Conservation (phyloP, 345 rosid species). For the Nasturtium officinale region DNA sequence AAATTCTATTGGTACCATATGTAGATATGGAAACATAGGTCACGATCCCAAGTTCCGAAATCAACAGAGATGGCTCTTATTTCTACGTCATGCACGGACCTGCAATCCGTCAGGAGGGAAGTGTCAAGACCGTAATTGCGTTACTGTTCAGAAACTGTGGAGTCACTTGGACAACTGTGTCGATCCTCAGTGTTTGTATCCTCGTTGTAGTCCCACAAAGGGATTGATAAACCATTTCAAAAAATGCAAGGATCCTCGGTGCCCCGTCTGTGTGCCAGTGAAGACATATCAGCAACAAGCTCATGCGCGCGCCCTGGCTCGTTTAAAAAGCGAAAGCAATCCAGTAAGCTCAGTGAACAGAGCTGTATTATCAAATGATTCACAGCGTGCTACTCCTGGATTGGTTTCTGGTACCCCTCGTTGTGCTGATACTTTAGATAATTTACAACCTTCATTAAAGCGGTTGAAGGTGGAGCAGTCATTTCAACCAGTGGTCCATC, state of each 20-base stretch:
- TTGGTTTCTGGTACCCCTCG: slow-evolving; percentile 48
- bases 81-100: slow-evolving; percentile 80
- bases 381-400: slow-evolving; percentile 50
- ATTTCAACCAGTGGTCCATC: slow-evolving; percentile 49
- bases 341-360: slow-evolving; percentile 46
- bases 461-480: slow-evolving; percentile 82
- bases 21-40: slow-evolving; percentile 55
- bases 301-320: slow-evolving; percentile 52
- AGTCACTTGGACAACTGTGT: slow-evolving; percentile 79
- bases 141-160: slow-evolving; percentile 63
- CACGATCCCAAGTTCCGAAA: slow-evolving; percentile 61
- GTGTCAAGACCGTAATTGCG: slow-evolving; percentile 69
- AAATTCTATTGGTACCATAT: slow-evolving; percentile 48
- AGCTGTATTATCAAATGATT: slow-evolving; percentile 52
- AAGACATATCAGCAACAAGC: slow-evolving; percentile 58
- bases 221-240: slow-evolving; percentile 64
- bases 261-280: slow-evolving; percentile 93
- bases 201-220: slow-evolving; percentile 79
- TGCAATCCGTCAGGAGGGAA: slow-evolving; percentile 85
- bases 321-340: slow-evolving; percentile 46
- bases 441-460: slow-evolving; percentile 68
- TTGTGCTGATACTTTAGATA: slow-evolving; percentile 55
- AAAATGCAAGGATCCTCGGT: slow-evolving; percentile 61
- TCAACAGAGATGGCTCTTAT: slow-evolving; percentile 88
- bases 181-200: slow-evolving; percentile 59